Base-by-base conservation (phyloP, 495 filamentous ascomycete genomes). In the Aspergillus cavernicola region DNA sequence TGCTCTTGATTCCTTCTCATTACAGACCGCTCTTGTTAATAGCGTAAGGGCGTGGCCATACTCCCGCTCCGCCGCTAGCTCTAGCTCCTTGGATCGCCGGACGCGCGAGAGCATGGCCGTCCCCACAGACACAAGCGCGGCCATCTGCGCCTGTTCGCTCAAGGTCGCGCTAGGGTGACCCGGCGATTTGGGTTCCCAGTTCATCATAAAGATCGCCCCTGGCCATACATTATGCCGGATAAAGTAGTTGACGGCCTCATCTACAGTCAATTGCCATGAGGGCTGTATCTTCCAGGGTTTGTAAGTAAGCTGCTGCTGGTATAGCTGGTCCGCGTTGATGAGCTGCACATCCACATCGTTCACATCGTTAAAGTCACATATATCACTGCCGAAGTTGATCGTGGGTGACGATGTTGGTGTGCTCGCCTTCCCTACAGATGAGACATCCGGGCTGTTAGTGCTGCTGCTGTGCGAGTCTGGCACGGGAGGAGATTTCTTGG, bases 21-120 rank as follows among this genome's bases (percentile, higher is more conserved):
- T 71, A 41, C 67, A 58, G 11, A 88, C 60, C 13, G 84, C 84
- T 18, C 70, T 62, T 46, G 80, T 84, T 3, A 77, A 66, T n/a
- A 74, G 58, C 28, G 67, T 64, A 16, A 82, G 56, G 0, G 77
- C 80, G 13, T 62, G 69, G 2, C 69, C 67, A 65, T 82, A 82
- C 56, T 77, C 74, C 46, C 59, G 66, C 38, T 66, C 69, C 13
- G 80, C 77, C 24, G 63, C 55, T 0, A 64, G 50, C 48, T 66
- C 65, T 37, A 81, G 49, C 8, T 67, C 56, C 0, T 54, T 52
- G 8, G 70, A 63, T 9, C 65, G 60, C 19, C 68, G 58, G 8
- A 75, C 52, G n/a, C 75, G 71, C 12, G 75, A 70, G 8, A 81
- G 61, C 60, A 75, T 75, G 0, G 78, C 79, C 13, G 78, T 71